These are phyloP conservation scores for Tulasnella sp. DNA, from an alignment of 768 basidiomycete genomes.

Conservation along the genomic window DNA sequence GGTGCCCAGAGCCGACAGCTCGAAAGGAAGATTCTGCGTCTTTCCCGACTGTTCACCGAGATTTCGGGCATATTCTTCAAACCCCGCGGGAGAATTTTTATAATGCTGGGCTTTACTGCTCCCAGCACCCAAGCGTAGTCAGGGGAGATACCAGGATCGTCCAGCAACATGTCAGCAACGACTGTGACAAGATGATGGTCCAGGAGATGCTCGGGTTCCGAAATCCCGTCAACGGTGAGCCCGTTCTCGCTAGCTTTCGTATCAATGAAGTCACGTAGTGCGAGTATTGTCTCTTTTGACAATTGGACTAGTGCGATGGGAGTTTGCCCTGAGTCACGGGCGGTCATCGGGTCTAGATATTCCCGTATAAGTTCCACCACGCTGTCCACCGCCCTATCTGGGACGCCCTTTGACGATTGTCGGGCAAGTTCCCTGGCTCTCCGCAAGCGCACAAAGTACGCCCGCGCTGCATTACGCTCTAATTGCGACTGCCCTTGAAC, in stretches of 20 bases:
- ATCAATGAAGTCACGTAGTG: neutral
- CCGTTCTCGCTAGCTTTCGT: neutral
- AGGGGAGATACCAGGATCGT: neutral
- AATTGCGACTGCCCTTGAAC: neutral
- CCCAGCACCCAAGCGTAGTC: neutral
- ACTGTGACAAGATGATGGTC: neutral
- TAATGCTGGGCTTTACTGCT: neutral
- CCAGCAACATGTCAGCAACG: neutral
- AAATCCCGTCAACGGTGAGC: neutral
- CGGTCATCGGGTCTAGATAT: neutral
- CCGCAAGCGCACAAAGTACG: neutral
- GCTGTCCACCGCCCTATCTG: neutral
- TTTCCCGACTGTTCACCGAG: neutral
- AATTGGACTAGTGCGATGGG: neutral
- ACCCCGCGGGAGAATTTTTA: neutral
- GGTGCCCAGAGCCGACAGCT: neutral
- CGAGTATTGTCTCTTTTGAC: neutral
- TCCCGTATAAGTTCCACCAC: neutral
- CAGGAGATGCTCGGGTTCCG: neutral
- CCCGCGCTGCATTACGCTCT: neutral
- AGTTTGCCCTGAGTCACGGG: neutral
- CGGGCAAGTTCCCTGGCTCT: neutral
- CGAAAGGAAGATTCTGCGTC: neutral
- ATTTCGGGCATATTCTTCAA: neutral
- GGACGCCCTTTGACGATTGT: neutral